Conservation (phyloP, 164 flowering plant genomes). For the Umbilicus rupestris region DNA sequence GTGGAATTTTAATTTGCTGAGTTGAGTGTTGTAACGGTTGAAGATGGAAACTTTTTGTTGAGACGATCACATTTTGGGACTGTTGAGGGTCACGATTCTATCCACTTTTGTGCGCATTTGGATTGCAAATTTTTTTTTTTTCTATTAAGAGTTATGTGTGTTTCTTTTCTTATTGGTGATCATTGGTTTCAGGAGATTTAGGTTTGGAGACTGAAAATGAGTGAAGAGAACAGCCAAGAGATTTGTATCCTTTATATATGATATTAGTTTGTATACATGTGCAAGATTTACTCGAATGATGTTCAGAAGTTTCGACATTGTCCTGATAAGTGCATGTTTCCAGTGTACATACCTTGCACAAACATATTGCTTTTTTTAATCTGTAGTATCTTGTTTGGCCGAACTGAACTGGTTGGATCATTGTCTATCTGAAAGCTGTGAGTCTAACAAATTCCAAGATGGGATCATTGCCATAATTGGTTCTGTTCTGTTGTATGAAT, state of each 20-base stretch:
- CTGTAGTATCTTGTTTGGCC: not conserved
- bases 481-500: not conserved
- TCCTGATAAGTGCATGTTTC: not conserved
- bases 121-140: no score
- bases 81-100: no score
- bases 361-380: not conserved
- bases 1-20: no score
- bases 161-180: not conserved
- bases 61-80: no score
- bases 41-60: no score
- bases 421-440: not conserved
- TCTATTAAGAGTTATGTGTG: no score
- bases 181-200: not conserved
- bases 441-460: not conserved
- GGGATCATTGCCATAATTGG: not conserved
- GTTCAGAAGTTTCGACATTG: not conserved
- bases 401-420: no score
- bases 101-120: not conserved
- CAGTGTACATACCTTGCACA: not conserved
- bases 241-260: slow-evolving; percentile 20
- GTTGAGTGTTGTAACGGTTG: no score
- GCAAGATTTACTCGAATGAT: not conserved
- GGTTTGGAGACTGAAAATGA: slow-evolving; percentile 16
- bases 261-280: not conserved
- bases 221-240: slow-evolving; percentile 19